phyloP scores from a whole-genome alignment of 2,329 filamentous ascomycete species.

The Proliferodiscus dingleyae region DNA sequence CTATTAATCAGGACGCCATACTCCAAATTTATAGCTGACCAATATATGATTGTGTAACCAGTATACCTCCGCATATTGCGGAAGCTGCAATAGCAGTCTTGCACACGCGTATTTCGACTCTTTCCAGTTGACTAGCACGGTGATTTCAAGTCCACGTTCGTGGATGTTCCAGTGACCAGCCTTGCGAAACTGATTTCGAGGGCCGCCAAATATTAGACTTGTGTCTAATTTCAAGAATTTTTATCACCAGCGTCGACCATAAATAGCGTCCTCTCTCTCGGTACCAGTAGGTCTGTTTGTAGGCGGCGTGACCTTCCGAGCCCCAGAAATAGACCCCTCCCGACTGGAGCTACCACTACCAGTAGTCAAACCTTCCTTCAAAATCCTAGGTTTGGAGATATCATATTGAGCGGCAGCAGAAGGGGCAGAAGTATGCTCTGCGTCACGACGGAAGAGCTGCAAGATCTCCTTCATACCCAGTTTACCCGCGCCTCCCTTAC shows the following conservation, averaged over 20 bases:
- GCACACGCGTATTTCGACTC: too few species aligned
- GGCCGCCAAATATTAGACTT: too few species aligned
- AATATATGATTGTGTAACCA: too few species aligned
- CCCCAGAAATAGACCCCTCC: conserved; percentile 16
- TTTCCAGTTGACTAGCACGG: too few species aligned
- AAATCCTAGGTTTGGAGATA: conserved; percentile 25
- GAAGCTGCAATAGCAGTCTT: too few species aligned
- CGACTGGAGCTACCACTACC: conserved; percentile 12
- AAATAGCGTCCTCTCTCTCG: conserved; percentile 28
- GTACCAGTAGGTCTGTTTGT: conserved; percentile 4
- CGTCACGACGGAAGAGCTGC: conserved; percentile 60
- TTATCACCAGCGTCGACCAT: conserved; percentile 29
- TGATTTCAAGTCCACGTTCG: too few species aligned
- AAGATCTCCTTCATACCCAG: conserved; percentile 91
- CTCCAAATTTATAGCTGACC: too few species aligned
- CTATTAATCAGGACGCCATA: background rate
- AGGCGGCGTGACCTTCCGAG: conserved; percentile 20
- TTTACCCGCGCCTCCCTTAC: conserved; percentile 70
- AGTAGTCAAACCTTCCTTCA: conserved; percentile 22
- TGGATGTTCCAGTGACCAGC: too few species aligned
- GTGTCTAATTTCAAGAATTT: background rate
- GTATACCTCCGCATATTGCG: too few species aligned
- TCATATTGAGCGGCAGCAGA: conserved; percentile 17
- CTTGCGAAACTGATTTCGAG: too few species aligned
- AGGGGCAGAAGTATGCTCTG: conserved; percentile 24